Base-by-base conservation (phyloP, 805 yeast genomes). In the Candida caryicola region DNA sequence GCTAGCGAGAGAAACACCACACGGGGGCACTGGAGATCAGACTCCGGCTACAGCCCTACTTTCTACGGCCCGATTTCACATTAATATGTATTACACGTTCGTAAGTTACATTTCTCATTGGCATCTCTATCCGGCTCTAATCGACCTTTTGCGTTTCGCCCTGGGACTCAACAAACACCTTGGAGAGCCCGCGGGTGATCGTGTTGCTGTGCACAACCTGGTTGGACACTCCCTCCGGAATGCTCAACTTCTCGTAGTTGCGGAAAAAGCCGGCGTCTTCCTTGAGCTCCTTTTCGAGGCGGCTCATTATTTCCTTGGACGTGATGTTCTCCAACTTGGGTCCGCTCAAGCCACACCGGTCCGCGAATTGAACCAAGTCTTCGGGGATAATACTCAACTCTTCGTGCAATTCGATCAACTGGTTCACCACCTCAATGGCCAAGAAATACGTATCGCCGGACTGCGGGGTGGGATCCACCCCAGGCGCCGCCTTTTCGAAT, bases 401-500 rank as follows among this genome's bases (percentile, higher is more conserved):
- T 46, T 85, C 90, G 57, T 86, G 89, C 43, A 80, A 73, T 41
- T 85, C 85, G 45, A 93, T 89, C 58, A 93, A 67, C 46, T 80
- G 79, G 58, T 87, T 85, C 25, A 93, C 82, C 23, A 89, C 91
- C 57, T 91, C 98, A 54, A 93, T 90, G 1, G 95, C 95, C 47
- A 88, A 67, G 54, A 90, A 86, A 55, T 90, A 89, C 17, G 77
- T 76, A 46, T 87, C 93, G 28, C 91, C 78, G 2, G 66, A 53
- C 29, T 60, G 60, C 13, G 45, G 46, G 10, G 43, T 35, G 4
- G 53, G 46, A 14, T 50, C 55, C 2, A 51, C 44, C 35, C 47
- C 54, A 9, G 64, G 60, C 4, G 51, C 52, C 9, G 73, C 77
- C 44, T 73, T 75, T 1, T 82, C 62, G 50, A 82, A 83, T 29